A percentile compares a stretch with the other conserved stretches of the same genome.
Conservation (phyloP, 352 stramenopile genomes). For the Globisporangium yorkense region DNA sequence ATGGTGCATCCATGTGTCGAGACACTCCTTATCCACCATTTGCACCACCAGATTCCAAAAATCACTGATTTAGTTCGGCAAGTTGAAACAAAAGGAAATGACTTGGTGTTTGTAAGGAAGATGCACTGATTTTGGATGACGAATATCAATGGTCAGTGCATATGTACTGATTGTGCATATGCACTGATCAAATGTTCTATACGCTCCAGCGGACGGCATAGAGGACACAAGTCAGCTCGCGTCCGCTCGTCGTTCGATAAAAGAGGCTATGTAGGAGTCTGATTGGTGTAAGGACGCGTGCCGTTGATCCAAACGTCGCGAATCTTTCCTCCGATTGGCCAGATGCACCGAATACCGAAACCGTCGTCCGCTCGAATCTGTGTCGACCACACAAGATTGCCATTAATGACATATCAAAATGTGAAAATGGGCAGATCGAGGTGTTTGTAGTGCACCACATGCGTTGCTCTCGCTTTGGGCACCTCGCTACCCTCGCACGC, state of each 20-base stretch:
- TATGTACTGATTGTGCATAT: not conserved
- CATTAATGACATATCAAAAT: not conserved
- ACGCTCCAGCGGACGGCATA: not conserved
- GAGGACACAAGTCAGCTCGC: not conserved
- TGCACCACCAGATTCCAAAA: not conserved
- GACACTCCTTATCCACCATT: not conserved
- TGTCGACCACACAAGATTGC: not conserved
- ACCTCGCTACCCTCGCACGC: too few species aligned
- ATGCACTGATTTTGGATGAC: not conserved
- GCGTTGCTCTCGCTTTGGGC: not conserved
- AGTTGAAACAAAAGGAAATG: too few species aligned
- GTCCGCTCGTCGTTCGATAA: not conserved
- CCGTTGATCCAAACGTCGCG: constrained; percentile 11
- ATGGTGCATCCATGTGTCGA: too few species aligned
- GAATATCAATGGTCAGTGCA: too few species aligned
- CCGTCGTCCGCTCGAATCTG: constrained; percentile 2
- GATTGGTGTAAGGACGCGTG: constrained; percentile 15
- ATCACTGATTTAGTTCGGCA: too few species aligned
- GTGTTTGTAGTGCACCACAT: not conserved
- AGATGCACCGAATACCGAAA: constrained; percentile 5
- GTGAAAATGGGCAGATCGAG: not conserved
- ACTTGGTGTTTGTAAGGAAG: too few species aligned
- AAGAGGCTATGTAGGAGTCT: not conserved
- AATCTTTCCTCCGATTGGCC: constrained; percentile 14
- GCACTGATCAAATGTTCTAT: not conserved